These are phyloP conservation scores for Zea luxurians DNA, from an alignment of 176 grass and related monocot genomes.

Conservation along the genomic window DNA sequence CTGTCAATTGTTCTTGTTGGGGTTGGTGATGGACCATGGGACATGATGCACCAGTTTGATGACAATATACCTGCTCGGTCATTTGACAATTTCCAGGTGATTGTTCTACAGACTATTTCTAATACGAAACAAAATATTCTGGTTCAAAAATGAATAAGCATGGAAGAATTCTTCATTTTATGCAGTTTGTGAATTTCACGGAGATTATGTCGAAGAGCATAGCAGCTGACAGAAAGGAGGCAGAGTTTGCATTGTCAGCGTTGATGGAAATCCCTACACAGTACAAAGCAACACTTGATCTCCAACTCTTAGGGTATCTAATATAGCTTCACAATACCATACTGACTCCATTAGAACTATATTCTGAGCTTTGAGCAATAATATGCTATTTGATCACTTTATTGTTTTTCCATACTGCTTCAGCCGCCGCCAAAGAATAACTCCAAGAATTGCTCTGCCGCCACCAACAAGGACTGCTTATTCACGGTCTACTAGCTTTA, in stretches of 20 bases:
- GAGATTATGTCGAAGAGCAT: slow-evolving; percentile 96
- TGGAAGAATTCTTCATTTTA: slow-evolving; percentile 31
- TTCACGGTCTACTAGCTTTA: slow-evolving; percentile 77
- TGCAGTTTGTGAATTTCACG: slow-evolving; percentile 98
- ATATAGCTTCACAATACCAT: neutral
- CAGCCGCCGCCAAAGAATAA: slow-evolving; percentile 68
- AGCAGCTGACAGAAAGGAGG: slow-evolving; percentile 75
- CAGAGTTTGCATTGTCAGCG: slow-evolving; percentile 86
- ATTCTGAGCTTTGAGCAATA: slow-evolving; percentile 6
- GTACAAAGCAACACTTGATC: slow-evolving; percentile 95
- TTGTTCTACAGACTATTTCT: slow-evolving; percentile 13
- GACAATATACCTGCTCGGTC: slow-evolving; percentile 94
- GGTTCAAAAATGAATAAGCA: neutral
- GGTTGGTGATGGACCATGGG: slow-evolving; percentile 98
- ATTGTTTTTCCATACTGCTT: slow-evolving; percentile 28
- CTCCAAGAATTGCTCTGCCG: slow-evolving; percentile 61
- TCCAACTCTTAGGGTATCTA: slow-evolving; percentile 86
- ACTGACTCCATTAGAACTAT: neutral
- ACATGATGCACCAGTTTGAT: slow-evolving; percentile 98
- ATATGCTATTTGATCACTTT: slow-evolving; percentile 27
- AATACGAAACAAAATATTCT: slow-evolving; percentile 19
- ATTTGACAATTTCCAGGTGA: slow-evolving; percentile 98
- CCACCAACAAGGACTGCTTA: slow-evolving; percentile 60
- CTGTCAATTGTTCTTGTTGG: slow-evolving; percentile 96
- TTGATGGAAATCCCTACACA: slow-evolving; percentile 96